Evolutionary conservation across 2,329 filamentous ascomycete genomes (phyloP).

Genomic region (Neonectria faginata): DNA sequence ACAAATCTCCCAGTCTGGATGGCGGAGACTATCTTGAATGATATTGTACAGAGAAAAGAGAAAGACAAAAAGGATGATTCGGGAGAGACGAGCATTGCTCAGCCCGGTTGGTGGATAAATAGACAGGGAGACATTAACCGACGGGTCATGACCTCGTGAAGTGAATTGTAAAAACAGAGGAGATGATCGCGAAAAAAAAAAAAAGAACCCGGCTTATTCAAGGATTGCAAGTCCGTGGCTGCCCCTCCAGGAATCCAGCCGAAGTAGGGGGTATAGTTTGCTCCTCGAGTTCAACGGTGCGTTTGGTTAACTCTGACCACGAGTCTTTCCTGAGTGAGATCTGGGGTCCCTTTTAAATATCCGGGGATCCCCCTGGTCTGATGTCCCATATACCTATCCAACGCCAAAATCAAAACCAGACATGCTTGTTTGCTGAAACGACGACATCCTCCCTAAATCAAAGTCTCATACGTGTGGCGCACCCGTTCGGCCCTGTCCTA

Average conservation of each 20-base stretch:
- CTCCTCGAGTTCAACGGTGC: conserved; percentile 27
- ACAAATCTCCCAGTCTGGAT: conserved; percentile 40
- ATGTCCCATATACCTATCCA: conserved; percentile 49
- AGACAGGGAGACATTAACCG: conserved; percentile 52
- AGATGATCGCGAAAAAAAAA: conserved; percentile 26
- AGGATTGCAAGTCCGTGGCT: conserved; percentile 22
- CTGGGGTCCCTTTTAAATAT: conserved; percentile 34
- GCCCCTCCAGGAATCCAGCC: conserved; percentile 38
- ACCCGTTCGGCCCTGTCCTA: conserved; percentile 61
- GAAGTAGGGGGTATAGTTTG: conserved; percentile 38
- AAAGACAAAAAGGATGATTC: conserved; percentile 25
- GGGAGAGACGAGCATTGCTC: conserved; percentile 32
- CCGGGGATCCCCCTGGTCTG: conserved; percentile 30
- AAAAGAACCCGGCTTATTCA: conserved; percentile 21
- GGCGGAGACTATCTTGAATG: conserved; percentile 44
- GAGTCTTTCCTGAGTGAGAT: conserved; percentile 30
- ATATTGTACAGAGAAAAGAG: conserved; percentile 48
- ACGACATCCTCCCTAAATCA: conserved; percentile 33
- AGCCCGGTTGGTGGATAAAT: conserved; percentile 36
- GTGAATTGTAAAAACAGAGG: conserved; percentile 35
- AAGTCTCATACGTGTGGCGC: conserved; percentile 62
- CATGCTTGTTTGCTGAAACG: conserved; percentile 47
- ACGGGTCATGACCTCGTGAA: conserved; percentile 51
- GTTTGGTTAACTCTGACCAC: conserved; percentile 19
- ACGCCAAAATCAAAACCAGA: conserved; percentile 50